Evolutionary conservation across 805 yeast species (phyloP), one percentile per base, ranked within the genome.

Genomic region (Candida palmyrensis): DNA sequence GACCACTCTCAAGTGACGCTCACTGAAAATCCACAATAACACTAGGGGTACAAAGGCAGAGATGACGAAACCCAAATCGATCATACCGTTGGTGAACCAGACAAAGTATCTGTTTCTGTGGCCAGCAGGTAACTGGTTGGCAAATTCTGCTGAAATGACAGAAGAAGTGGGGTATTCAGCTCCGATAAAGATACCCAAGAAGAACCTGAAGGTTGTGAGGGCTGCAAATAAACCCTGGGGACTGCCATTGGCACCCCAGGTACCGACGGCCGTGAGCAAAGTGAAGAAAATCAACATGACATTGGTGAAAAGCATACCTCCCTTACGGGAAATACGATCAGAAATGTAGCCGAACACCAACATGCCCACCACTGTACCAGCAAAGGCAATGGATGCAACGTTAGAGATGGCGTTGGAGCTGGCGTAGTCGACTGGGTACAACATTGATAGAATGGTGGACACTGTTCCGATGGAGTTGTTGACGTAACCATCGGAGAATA

Each of bases 81-180:
- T 86, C 81, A 79, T 79, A 51, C 75, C 72, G 55, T 84, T 81
- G 26, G 95, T 86, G 58, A 85, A 85, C 80, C 85, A 75, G 35
- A 79, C 73, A 50, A 87, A 85, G 69, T 80, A 85, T 53, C 95
- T 71, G 63, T 86, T 84, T 62, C 95, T 78, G 39, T 69, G 67
- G 33, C 89, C 89, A 11, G 76, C 71, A 14, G 85, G 79, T 44
- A 85, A 59, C 39, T 74, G 56, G 32, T 81, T 76, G 27, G 88
- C 74, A 14, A 89, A 88, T 57, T 85, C 95, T 15, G 95, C 86
- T 44, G 89, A 82, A 14, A 92, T 89, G 13, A 86, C 86, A 10
- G 90, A 79, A 23, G 92, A 87, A 6, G 89, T 79, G 29, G 94
- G 92, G 53, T 86, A 86, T 59, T 86, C 96, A 27, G 88, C 86